These are phyloP conservation scores for Draba incana DNA, from an alignment of 345 rosid genomes.

Conservation along the genomic window DNA sequence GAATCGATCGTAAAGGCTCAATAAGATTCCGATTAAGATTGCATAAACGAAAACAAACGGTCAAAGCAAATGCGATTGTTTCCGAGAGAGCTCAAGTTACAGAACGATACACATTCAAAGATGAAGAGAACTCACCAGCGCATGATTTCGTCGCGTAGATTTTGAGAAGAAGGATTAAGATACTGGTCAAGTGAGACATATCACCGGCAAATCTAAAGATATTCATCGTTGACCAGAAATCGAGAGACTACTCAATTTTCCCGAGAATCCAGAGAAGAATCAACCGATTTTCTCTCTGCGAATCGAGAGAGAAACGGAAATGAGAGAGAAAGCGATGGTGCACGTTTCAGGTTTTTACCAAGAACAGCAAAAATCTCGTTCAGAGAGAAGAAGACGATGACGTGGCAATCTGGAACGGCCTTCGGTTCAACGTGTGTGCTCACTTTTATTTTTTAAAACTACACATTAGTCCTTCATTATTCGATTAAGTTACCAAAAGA, in stretches of 20 bases:
- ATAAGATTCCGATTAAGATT: constrained; percentile 1
- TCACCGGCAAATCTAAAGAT: constrained; percentile 94
- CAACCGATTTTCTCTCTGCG: constrained; percentile 29
- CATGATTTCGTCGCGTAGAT: constrained; percentile 95
- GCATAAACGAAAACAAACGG: constrained; percentile 9
- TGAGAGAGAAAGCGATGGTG: constrained; percentile 4
- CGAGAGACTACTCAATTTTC: constrained; percentile 13
- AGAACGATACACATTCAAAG: constrained; percentile 3
- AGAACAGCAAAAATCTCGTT: constrained; percentile 20
- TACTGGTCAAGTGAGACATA: constrained; percentile 89
- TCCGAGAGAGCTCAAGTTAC: constrained; percentile 26
- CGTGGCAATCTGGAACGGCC: constrained; percentile 46
- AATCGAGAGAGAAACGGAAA: constrained; percentile 24
- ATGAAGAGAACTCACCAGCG: constrained; percentile 54
- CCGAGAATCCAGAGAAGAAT: constrained; percentile 9
- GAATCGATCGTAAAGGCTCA: constrained; percentile 2
- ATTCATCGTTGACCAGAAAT: constrained; percentile 62
- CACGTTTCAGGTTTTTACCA: constrained; percentile 34
- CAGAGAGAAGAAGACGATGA: constrained; percentile 26
- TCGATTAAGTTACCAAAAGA: neutral
- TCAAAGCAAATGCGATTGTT: constrained; percentile 36
- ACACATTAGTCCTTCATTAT: constrained; percentile 23
- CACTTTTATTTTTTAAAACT: neutral
- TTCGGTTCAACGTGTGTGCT: constrained; percentile 14
- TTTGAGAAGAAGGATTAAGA: constrained; percentile 92